Percentiles rank a stretch among this genome's conserved stretches.
Evolutionary conservation across 139 green algal genomes (phyloP).

Genomic region (Penium margaritaceum): DNA sequence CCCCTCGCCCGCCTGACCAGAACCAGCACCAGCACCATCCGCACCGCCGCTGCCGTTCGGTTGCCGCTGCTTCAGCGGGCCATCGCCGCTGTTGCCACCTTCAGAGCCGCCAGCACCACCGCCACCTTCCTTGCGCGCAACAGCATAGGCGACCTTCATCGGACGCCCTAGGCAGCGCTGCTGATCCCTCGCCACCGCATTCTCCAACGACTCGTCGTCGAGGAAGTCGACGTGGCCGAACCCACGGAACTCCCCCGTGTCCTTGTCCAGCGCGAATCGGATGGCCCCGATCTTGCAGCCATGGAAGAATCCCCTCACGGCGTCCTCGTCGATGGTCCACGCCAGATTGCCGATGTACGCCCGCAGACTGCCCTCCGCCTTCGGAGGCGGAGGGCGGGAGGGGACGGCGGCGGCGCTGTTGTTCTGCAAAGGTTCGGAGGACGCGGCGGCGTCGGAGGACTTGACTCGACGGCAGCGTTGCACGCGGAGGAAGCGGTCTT

Average conservation of each 20-base stretch:
- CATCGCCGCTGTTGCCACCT: too few relatives aligned
- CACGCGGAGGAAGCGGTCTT: too few relatives aligned
- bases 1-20: not conserved
- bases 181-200: slow-evolving; percentile 29
- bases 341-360: slow-evolving; percentile 28
- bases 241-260: slow-evolving; percentile 43
- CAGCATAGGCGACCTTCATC: slow-evolving; percentile 45
- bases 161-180: slow-evolving; percentile 16
- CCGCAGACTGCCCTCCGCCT: slow-evolving; percentile 13
- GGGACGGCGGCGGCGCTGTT: too few relatives aligned
- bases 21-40: not conserved
- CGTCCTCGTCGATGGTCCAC: slow-evolving; percentile 31
- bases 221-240: slow-evolving; percentile 47
- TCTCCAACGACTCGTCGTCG: slow-evolving; percentile 36
- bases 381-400: too few relatives aligned
- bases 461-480: too few relatives aligned
- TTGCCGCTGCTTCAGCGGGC: not conserved
- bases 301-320: slow-evolving; percentile 16
- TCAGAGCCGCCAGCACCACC: not conserved
- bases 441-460: too few relatives aligned
- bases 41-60: too few relatives aligned
- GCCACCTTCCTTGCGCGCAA: slow-evolving; percentile 6
- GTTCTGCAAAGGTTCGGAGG: too few relatives aligned
- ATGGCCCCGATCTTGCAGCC: slow-evolving; percentile 38
- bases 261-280: slow-evolving; percentile 40